Evolutionary conservation across 164 flowering plant genomes (phyloP).

Genomic region (Echeveria elegans): DNA sequence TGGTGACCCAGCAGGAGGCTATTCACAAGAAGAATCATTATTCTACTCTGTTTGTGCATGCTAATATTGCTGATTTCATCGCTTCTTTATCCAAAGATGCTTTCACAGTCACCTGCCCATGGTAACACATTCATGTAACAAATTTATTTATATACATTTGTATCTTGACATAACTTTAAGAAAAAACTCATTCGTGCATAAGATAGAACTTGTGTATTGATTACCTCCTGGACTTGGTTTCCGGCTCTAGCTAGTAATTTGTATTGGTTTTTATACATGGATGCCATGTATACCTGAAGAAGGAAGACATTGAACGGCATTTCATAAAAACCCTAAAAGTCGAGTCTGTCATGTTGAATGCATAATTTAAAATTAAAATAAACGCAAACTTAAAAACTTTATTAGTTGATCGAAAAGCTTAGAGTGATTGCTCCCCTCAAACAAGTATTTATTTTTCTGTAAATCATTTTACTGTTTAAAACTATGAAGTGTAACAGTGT

Average conservation of each 20-base stretch:
- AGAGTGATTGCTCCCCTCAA: background rate
- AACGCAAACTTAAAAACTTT: background rate
- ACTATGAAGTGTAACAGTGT: no score
- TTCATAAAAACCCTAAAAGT: background rate
- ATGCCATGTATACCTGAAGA: conserved; percentile 88
- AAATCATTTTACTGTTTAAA: no score
- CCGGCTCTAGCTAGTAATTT: conserved; percentile 90
- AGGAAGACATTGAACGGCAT: background rate
- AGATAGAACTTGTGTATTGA: background rate
- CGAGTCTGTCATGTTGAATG: background rate
- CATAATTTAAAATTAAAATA: no score
- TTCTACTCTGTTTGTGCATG: conserved; percentile 61
- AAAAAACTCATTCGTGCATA: no score
- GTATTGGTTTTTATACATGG: conserved; percentile 78
- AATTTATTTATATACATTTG: background rate
- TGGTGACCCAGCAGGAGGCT: background rate
- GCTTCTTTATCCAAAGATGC: conserved; percentile 70
- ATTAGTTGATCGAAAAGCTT: background rate
- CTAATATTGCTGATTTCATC: conserved; percentile 65
- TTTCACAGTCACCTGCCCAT: conserved; percentile 59
- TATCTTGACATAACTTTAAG: background rate
- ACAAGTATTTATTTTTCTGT: no score
- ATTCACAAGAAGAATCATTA: conserved; percentile 12
- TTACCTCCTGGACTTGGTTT: conserved; percentile 96
- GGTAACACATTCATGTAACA: background rate